Evolutionary conservation across 352 stramenopile genomes (phyloP).

Genomic region (Globisporangium solare): DNA sequence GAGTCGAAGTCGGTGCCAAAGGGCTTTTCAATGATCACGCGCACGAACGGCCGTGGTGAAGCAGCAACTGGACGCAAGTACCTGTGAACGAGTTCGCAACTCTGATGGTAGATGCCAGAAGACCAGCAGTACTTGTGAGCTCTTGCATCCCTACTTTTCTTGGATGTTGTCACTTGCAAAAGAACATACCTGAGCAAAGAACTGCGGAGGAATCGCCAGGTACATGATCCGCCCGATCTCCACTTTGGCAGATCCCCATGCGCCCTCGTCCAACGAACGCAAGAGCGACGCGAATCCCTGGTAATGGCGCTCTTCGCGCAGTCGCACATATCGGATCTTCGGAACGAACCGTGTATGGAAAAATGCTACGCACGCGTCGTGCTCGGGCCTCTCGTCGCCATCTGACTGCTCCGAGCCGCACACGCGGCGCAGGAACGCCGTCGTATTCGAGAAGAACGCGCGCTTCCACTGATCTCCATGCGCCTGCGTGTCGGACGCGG

Average conservation of each 20-base stretch:
- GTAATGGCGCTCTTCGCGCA: constrained; percentile 35
- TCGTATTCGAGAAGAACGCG: constrained; percentile 27
- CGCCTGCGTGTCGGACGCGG: constrained; percentile 26
- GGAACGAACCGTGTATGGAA: constrained; percentile 28
- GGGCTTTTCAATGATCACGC: constrained; percentile 78
- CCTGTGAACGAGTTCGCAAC: constrained; percentile 24
- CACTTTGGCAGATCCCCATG: neutral
- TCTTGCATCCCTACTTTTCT: too few relatives aligned
- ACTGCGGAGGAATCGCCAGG: constrained; percentile 67
- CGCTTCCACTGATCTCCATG: constrained; percentile 27
- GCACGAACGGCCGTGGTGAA: constrained; percentile 33
- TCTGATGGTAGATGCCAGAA: constrained; percentile 13
- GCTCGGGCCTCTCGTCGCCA: neutral
- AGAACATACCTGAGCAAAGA: constrained; percentile 45
- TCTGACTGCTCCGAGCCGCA: constrained; percentile 17
- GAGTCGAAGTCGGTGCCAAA: constrained; percentile 62
- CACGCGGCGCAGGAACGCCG: constrained; percentile 26
- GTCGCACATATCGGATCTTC: constrained; percentile 38
- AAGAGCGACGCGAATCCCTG: constrained; percentile 5
- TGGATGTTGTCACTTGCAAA: constrained; percentile 1
- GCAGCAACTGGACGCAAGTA: constrained; percentile 20
- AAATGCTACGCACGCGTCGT: constrained; percentile 24
- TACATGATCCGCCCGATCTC: constrained; percentile 63
- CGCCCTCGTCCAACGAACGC: neutral
- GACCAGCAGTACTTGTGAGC: neutral